phyloP scores from a whole-genome alignment of 257 asterid genomes.

The Scutellaria galericulata region DNA sequence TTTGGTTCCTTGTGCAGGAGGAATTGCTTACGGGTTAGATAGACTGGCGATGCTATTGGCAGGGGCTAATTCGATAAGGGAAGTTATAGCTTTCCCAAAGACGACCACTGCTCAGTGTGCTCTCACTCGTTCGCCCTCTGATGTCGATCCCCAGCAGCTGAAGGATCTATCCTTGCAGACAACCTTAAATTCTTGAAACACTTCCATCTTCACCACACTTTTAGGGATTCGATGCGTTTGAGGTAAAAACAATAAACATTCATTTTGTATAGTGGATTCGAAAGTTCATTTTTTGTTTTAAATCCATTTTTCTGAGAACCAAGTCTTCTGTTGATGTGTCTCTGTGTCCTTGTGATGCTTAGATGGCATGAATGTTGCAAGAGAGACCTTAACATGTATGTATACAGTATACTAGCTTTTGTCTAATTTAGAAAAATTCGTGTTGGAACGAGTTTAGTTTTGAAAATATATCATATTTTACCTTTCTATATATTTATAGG shows the following conservation, averaged over 20 bases:
- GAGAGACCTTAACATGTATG: not conserved
- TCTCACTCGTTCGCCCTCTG: constrained; percentile 83
- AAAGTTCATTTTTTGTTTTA: not conserved
- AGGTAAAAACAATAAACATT: constrained; percentile 5
- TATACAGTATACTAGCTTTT: too few relatives aligned
- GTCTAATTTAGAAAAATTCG: too few relatives aligned
- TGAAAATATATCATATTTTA: too few relatives aligned
- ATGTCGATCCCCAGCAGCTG: constrained; percentile 82
- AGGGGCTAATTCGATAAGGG: constrained; percentile 80
- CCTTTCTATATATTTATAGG: too few relatives aligned
- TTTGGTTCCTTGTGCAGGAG: constrained; percentile 54
- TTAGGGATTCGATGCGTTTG: not conserved
- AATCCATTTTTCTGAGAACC: too few relatives aligned
- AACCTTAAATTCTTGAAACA: constrained; percentile 20
- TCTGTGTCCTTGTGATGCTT: too few relatives aligned
- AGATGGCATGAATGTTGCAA: not conserved
- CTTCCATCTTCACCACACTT: not conserved
- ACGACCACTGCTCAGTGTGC: constrained; percentile 95
- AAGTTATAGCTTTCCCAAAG: constrained; percentile 95
- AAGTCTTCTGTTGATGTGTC: too few relatives aligned
- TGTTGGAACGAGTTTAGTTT: too few relatives aligned
- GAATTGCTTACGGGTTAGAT: constrained; percentile 92
- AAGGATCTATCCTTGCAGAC: constrained; percentile 64
- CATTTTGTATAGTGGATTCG: not conserved
- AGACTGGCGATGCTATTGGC: constrained; percentile 88